Evolutionary conservation across 805 yeast genomes (phyloP).

Genomic region (Kregervanrija pseudodelftensis): DNA sequence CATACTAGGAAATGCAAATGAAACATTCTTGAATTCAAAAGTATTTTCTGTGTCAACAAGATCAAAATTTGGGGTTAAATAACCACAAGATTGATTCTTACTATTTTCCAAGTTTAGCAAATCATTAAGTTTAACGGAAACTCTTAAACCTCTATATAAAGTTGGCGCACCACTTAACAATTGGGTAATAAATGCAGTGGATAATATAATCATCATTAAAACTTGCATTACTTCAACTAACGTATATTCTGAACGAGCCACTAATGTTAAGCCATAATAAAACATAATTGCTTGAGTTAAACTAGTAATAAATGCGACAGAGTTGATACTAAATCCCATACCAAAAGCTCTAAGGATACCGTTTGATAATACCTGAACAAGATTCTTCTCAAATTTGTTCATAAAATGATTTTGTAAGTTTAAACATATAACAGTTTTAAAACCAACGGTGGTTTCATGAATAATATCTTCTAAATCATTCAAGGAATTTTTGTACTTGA

Average conservation of each 20-base stretch:
- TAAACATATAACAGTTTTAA: slow-evolving; percentile 57
- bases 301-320: slow-evolving; percentile 45
- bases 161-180: slow-evolving; percentile 68
- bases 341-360: slow-evolving; percentile 48
- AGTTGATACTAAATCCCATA: slow-evolving; percentile 63
- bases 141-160: slow-evolving; percentile 71
- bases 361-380: slow-evolving; percentile 27
- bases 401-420: slow-evolving; percentile 45
- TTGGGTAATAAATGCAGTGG: slow-evolving; percentile 56
- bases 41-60: slow-evolving; percentile 9
- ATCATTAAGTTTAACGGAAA: slow-evolving; percentile 46
- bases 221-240: slow-evolving; percentile 58
- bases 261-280: slow-evolving; percentile 73
- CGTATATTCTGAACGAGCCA: slow-evolving; percentile 49
- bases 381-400: slow-evolving; percentile 26
- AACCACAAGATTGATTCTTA: slow-evolving; percentile 33
- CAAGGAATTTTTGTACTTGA: slow-evolving; percentile 47
- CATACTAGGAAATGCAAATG: slow-evolving; percentile 40
- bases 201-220: slow-evolving; percentile 63
- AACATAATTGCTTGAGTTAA: slow-evolving; percentile 66
- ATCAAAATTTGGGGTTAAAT: slow-evolving; percentile 20
- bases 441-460: slow-evolving; percentile 49
- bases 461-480: slow-evolving; percentile 45
- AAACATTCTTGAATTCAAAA: slow-evolving; percentile 37
- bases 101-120: slow-evolving; percentile 32